Percentiles rank a stretch among this genome's conserved stretches.
Conservation (phyloP, 2,329 filamentous ascomycete species). For the Fonsecaea erecta region DNA sequence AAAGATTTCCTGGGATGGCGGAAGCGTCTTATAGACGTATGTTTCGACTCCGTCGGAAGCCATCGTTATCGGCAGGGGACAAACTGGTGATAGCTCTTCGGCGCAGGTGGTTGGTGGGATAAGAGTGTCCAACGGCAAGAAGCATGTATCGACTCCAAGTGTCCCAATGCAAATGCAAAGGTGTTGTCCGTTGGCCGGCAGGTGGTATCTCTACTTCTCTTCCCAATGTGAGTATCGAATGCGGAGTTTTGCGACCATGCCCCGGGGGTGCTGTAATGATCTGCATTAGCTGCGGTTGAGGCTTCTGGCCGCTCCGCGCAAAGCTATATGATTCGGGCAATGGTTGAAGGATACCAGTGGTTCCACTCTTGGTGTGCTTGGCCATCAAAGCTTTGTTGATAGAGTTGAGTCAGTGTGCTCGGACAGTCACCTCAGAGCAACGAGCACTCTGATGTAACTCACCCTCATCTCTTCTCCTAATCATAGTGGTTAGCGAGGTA, state of each 20-base stretch:
- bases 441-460: neutral
- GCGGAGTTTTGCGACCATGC: slow-evolving; percentile 1
- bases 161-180: neutral
- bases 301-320: slow-evolving; percentile 1
- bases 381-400: neutral
- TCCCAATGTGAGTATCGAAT: neutral
- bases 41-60: neutral
- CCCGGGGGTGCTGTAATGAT: slow-evolving; percentile 1
- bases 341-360: neutral
- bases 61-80: neutral
- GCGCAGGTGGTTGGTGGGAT: neutral
- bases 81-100: neutral
- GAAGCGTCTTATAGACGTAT: neutral
- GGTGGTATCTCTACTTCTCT: neutral
- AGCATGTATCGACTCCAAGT: neutral
- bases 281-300: neutral
- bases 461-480: neutral
- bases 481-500: neutral
- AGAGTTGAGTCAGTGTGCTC: neutral
- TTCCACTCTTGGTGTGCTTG: neutral
- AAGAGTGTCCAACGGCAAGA: neutral
- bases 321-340: slow-evolving; percentile 12
- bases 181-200: slow-evolving; percentile 1
- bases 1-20: neutral
- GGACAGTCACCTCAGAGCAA: neutral